phyloP scores from a whole-genome alignment of 768 basidiomycete genomes.

The Suillus placidus region DNA sequence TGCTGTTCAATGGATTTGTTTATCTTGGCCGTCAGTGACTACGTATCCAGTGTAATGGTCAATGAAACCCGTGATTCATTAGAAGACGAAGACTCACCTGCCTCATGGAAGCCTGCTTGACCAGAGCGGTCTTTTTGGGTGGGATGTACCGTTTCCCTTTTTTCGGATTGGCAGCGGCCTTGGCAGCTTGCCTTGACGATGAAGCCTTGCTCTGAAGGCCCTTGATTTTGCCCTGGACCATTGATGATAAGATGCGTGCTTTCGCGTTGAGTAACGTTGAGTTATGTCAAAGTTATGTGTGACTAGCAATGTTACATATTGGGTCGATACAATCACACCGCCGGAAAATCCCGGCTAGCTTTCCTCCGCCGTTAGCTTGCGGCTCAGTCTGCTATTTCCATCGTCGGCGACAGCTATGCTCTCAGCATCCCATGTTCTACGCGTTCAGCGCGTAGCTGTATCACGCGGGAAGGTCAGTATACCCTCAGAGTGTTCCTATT shows the following conservation, averaged over 20 bases:
- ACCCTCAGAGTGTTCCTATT: no score
- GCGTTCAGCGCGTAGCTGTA: slow-evolving; percentile 53
- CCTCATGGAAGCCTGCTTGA: slow-evolving; percentile 78
- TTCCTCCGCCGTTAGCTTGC: slow-evolving; percentile 19
- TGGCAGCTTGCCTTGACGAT: slow-evolving; percentile 59
- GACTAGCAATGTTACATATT: slow-evolving; percentile 8
- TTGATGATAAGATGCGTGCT: slow-evolving; percentile 28
- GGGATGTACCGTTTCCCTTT: slow-evolving; percentile 80
- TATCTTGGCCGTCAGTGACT: slow-evolving; percentile 90
- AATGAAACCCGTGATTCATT: slow-evolving; percentile 8
- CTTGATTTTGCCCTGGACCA: slow-evolving; percentile 90
- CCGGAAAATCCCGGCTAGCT: slow-evolving; percentile 8
- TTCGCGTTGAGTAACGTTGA: neutral
- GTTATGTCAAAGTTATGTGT: slow-evolving; percentile 1
- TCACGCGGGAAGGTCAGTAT: slow-evolving; percentile 47
- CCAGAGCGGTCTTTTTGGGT: slow-evolving; percentile 75
- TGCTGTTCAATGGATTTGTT: slow-evolving; percentile 90
- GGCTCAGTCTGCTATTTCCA: slow-evolving; percentile 8
- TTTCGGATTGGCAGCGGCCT: slow-evolving; percentile 70
- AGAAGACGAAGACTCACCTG: slow-evolving; percentile 50
- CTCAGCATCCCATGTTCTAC: slow-evolving; percentile 49
- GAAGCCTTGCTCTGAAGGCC: slow-evolving; percentile 61
- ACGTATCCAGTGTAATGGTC: neutral
- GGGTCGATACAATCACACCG: slow-evolving; percentile 6
- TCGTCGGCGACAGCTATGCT: slow-evolving; percentile 36